These are phyloP conservation scores for Bauhinia variegata DNA, from an alignment of 306 rosid genomes.

Conservation along the genomic window DNA sequence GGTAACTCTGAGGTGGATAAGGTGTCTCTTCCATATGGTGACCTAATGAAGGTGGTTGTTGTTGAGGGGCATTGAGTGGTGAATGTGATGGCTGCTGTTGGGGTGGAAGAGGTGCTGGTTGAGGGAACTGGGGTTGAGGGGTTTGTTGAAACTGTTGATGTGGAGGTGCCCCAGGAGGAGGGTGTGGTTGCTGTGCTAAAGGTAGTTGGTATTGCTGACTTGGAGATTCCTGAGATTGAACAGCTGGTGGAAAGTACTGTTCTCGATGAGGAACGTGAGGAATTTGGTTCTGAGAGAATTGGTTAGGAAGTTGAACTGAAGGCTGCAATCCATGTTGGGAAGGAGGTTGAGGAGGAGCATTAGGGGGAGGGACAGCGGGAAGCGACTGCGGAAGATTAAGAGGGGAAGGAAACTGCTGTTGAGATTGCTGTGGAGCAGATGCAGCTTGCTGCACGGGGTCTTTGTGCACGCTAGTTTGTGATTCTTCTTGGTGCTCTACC, in stretches of 20 bases:
- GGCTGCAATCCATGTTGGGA: conserved; percentile 57
- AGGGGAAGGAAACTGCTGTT: conserved; percentile 55
- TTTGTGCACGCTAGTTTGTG: conserved; percentile 35
- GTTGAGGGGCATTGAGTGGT: conserved; percentile 55
- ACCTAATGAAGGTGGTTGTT: conserved; percentile 59
- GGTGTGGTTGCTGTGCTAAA: conserved; percentile 54
- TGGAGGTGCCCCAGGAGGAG: conserved; percentile 54
- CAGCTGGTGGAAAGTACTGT: conserved; percentile 60
- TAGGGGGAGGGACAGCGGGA: conserved; percentile 58
- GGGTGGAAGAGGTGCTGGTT: conserved; percentile 55
- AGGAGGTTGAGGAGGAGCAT: conserved; percentile 65
- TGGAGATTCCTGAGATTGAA: conserved; percentile 63
- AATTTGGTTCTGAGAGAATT: conserved; percentile 65
- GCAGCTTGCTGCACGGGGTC: conserved; percentile 54
- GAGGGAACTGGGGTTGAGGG: conserved; percentile 67
- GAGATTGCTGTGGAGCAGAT: conserved; percentile 70
- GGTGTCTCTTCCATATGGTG: conserved; percentile 79
- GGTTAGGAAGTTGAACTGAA: conserved; percentile 60
- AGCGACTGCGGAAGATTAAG: conserved; percentile 52
- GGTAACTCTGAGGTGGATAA: conserved; percentile 71
- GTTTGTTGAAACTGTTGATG: conserved; percentile 67
- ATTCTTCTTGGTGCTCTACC: conserved; percentile 51
- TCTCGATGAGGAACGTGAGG: conserved; percentile 67
- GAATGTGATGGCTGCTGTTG: conserved; percentile 62
- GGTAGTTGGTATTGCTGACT: conserved; percentile 73